Conservation (phyloP, 2,329 filamentous ascomycete species). For the Sarocladiaceae sp. region DNA sequence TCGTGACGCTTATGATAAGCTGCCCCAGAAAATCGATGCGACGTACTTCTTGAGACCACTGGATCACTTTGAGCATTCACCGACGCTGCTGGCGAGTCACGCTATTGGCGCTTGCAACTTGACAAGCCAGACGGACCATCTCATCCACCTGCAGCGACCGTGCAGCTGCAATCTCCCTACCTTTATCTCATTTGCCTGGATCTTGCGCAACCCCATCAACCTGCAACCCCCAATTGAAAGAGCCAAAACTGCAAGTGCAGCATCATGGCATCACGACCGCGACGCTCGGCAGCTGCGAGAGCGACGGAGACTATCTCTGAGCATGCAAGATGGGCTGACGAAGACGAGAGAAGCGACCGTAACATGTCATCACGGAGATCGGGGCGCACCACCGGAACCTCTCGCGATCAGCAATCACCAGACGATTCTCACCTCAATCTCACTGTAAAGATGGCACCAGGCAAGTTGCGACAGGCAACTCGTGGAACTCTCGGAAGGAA, state of each 20-base stretch:
- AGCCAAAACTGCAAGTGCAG: slow-evolving; percentile 8
- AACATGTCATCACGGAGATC: slow-evolving; percentile 48
- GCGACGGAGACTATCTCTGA: slow-evolving; percentile 37
- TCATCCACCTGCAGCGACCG: no score
- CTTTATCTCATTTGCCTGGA: slow-evolving; percentile 9
- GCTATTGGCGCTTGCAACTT: no score
- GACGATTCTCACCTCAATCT: slow-evolving; percentile 39
- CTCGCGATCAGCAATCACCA: slow-evolving; percentile 40
- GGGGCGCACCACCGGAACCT: slow-evolving; percentile 35
- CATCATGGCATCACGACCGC: slow-evolving; percentile 39
- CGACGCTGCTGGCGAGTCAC: no score
- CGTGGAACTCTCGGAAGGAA: slow-evolving; percentile 29
- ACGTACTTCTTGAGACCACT: no score
- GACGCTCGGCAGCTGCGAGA: slow-evolving; percentile 35
- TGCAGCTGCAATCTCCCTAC: no score
- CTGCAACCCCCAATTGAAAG: background rate
- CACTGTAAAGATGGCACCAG: slow-evolving; percentile 43
- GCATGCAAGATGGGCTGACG: slow-evolving; percentile 34
- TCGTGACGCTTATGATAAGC: no score
- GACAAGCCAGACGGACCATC: no score
- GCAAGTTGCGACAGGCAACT: slow-evolving; percentile 45
- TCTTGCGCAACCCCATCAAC: slow-evolving; percentile 3
- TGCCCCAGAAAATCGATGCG: no score
- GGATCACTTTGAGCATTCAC: no score
- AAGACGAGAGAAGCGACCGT: slow-evolving; percentile 25